phyloP scores from a whole-genome alignment of 164 flowering plant genomes.

The Sedum album region DNA sequence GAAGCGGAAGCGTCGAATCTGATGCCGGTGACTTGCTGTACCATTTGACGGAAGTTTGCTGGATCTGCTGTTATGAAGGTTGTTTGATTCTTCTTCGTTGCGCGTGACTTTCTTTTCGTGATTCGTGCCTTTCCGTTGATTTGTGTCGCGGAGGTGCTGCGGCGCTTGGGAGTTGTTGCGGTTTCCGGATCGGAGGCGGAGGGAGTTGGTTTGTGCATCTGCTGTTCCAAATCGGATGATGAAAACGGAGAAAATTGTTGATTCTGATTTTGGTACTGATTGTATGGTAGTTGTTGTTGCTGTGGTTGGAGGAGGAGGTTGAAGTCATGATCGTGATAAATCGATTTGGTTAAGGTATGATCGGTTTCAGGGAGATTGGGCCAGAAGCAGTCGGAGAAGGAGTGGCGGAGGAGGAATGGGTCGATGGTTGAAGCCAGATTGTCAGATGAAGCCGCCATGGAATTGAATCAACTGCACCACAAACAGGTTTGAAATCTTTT shows the following conservation, averaged over 20 bases:
- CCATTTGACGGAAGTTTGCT: slow-evolving; percentile 90
- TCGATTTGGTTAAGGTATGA: slow-evolving; percentile 53
- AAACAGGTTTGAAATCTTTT: background rate
- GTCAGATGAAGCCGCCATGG: slow-evolving; percentile 46
- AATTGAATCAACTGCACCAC: no score
- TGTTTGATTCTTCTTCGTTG: slow-evolving; percentile 63
- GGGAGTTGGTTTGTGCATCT: slow-evolving; percentile 14
- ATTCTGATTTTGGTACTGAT: background rate
- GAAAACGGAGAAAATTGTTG: slow-evolving; percentile 1
- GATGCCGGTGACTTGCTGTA: slow-evolving; percentile 90
- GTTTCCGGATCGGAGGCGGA: slow-evolving; percentile 32
- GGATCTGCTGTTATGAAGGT: slow-evolving; percentile 88
- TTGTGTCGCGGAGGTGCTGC: slow-evolving; percentile 10
- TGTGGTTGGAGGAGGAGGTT: slow-evolving; percentile 26
- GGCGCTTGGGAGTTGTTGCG: slow-evolving; percentile 15
- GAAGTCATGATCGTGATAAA: slow-evolving; percentile 23
- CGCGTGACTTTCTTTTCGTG: slow-evolving; percentile 69
- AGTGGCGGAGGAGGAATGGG: slow-evolving; percentile 24
- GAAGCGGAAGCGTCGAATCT: slow-evolving; percentile 28
- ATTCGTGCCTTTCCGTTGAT: slow-evolving; percentile 27
- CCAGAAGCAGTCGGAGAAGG: slow-evolving; percentile 56
- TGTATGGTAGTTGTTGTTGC: background rate
- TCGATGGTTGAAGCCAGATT: slow-evolving; percentile 43
- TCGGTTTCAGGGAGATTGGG: slow-evolving; percentile 52
- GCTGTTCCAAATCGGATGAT: slow-evolving; percentile 12